These are phyloP conservation scores for Fomitopsis pinicola DNA, from an alignment of 1,284 basidiomycete species.

Conservation along the genomic window DNA sequence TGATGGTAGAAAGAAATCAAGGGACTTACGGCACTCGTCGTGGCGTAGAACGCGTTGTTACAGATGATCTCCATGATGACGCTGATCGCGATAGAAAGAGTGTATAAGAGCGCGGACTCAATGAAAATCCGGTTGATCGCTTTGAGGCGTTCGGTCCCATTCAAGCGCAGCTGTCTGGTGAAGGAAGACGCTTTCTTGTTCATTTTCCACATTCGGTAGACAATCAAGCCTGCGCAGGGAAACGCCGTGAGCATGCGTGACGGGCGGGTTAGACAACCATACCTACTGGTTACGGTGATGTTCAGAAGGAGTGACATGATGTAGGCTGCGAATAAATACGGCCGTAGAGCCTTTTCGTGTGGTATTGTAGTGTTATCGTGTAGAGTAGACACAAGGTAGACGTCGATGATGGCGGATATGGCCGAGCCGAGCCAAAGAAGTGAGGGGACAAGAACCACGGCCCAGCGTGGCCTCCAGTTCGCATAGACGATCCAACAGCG, in stretches of 20 bases:
- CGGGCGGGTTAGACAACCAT: background rate
- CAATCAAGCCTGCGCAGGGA: slow-evolving; percentile 27
- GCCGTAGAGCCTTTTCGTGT: background rate
- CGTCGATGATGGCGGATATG: background rate
- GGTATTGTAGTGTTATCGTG: background rate
- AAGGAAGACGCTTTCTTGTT: background rate
- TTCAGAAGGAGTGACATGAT: background rate
- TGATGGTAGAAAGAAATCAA: too few relatives aligned
- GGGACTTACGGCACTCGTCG: slow-evolving; percentile 1
- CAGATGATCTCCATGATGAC: slow-evolving; percentile 30
- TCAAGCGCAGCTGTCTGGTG: background rate
- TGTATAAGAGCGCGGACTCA: slow-evolving; percentile 37
- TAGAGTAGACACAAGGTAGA: background rate
- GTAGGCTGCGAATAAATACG: background rate
- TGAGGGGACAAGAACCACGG: slow-evolving; percentile 12
- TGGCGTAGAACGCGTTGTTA: slow-evolving; percentile 30
- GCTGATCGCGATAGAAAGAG: slow-evolving; percentile 28
- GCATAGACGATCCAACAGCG: slow-evolving; percentile 22
- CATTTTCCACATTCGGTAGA: slow-evolving; percentile 30
- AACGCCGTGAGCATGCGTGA: background rate
- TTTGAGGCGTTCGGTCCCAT: background rate
- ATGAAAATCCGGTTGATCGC: slow-evolving; percentile 27
- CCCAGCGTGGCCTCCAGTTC: slow-evolving; percentile 5
- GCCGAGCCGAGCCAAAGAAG: slow-evolving; percentile 18
- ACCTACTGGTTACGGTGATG: background rate